Evolutionary conservation across 2,329 filamentous ascomycete genomes (phyloP), one percentile per base, ranked within the genome.

Genomic region (Aspergillus carbonarius): DNA sequence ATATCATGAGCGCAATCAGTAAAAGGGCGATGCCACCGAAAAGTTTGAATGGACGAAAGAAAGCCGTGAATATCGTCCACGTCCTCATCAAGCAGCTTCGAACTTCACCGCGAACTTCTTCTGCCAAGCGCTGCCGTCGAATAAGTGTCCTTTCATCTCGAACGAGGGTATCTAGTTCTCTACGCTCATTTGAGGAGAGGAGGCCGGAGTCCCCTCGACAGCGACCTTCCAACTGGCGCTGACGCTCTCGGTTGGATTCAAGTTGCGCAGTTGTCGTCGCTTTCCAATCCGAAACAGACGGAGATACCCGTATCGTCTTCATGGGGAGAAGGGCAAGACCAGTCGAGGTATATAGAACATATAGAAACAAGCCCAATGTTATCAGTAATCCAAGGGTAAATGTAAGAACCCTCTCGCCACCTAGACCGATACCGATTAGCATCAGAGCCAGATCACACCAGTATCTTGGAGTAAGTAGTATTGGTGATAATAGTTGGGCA

Each of bases 131-230:
- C 73, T 96, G 90, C 3, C 93, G 90, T 13, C 95, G 89, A 50
- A 96, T 89, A 4, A 99, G 82, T 0, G 93, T 98, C 61, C 93
- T 88, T 73, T 99, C 95, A 74, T 98, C 93, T 54, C 95, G 88
- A 17, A 92, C 84, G 1, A 99, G 83, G 30, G 89, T 85, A 70
- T 98, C 93, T 2, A 98, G 82, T 73, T 98, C 93, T 35, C 93
- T 87, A 60, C 91, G 86, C 67, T 98, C 93, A 68, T 96, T 95
- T 40, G 90, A 82, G 6, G 93, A 86, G 67, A 98, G 83, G 17
- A 87, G 88, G 27, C 86, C 89, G 3, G 87, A 79, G 46, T 89
- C 88, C 9, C 92, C 92, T 37, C 87, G 83, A 68, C 90, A 93
- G 65, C 93, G 91, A 68, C 91, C 85, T 73, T 97, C 92, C 12